These are phyloP conservation scores for Aspergillus indologenus DNA, from an alignment of 495 filamentous ascomycete species.

Conservation along the genomic window DNA sequence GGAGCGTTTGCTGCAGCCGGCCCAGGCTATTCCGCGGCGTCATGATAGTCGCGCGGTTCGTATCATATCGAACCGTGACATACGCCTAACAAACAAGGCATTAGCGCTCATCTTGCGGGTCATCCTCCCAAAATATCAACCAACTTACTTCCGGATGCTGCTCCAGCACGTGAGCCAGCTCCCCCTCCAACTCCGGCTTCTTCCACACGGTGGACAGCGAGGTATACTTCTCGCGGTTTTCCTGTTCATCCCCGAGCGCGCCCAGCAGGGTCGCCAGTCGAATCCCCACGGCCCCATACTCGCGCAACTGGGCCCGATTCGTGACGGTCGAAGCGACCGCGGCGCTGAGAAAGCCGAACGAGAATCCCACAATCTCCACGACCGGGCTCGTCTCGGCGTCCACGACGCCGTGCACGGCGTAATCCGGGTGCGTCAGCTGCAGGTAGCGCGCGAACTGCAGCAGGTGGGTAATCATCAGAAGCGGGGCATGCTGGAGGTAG, in stretches of 20 bases:
- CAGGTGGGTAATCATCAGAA: conserved; percentile 37
- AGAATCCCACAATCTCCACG: conserved; percentile 43
- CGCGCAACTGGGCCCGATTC: conserved; percentile 23
- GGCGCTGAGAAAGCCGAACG: conserved; percentile 42
- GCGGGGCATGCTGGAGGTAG: conserved; percentile 35
- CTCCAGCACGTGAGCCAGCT: conserved; percentile 5
- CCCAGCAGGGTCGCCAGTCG: conserved; percentile 38
- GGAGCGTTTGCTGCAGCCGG: conserved; percentile 25
- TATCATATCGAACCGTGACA: conserved; percentile 20
- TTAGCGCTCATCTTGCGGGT: neutral
- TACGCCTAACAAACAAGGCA: conserved; percentile 12
- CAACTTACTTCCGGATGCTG: conserved; percentile 16
- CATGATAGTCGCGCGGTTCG: conserved; percentile 23
- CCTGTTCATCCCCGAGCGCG: conserved; percentile 42
- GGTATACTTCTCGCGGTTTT: conserved; percentile 24
- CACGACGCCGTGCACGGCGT: neutral
- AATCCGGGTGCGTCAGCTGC: conserved; percentile 2
- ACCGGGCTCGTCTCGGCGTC: conserved; percentile 9
- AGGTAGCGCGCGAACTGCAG: conserved; percentile 27
- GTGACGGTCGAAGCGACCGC: conserved; percentile 32
- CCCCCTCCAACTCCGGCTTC: neutral
- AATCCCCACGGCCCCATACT: conserved; percentile 37
- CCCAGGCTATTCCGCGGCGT: conserved; percentile 7
- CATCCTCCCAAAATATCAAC: no score
- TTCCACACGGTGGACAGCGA: conserved; percentile 22